Evolutionary conservation across 164 flowering plant species (phyloP).

Genomic region (Piper betle): DNA sequence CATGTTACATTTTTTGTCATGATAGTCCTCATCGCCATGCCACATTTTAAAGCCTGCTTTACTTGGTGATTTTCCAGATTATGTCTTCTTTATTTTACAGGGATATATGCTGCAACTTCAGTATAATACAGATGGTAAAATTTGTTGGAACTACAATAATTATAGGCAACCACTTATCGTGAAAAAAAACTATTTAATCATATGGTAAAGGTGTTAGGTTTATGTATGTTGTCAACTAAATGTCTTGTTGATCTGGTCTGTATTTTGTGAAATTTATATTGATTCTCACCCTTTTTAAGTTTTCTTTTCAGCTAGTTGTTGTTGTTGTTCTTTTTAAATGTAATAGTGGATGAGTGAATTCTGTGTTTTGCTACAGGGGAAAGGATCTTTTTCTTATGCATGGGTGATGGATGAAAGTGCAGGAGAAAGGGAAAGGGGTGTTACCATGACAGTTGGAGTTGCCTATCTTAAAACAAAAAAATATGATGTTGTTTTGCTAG

Average conservation of each 20-base stretch:
- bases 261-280: background rate
- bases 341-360: background rate
- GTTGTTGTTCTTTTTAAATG: background rate
- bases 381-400: conserved; percentile 96
- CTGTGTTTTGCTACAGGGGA: conserved; percentile 43
- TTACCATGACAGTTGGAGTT: conserved; percentile 96
- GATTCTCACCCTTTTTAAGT: background rate
- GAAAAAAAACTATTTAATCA: background rate
- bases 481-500: conserved; percentile 83
- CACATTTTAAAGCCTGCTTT: too few relatives aligned
- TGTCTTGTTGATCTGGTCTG: background rate
- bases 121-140: too few relatives aligned
- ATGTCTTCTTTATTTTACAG: too few relatives aligned
- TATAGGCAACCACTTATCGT: too few relatives aligned
- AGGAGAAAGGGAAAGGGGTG: conserved; percentile 95
- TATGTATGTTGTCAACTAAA: background rate
- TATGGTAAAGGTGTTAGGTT: background rate
- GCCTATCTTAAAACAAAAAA: conserved; percentile 75
- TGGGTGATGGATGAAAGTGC: conserved; percentile 97
- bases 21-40: too few relatives aligned
- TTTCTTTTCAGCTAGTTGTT: too few relatives aligned
- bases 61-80: too few relatives aligned
- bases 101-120: too few relatives aligned
- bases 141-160: too few relatives aligned
- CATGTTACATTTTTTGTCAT: too few relatives aligned